Evolutionary conservation across 257 asterid genomes (phyloP), one percentile per base, ranked within the genome.

Genomic region (Jasminum sambac): DNA sequence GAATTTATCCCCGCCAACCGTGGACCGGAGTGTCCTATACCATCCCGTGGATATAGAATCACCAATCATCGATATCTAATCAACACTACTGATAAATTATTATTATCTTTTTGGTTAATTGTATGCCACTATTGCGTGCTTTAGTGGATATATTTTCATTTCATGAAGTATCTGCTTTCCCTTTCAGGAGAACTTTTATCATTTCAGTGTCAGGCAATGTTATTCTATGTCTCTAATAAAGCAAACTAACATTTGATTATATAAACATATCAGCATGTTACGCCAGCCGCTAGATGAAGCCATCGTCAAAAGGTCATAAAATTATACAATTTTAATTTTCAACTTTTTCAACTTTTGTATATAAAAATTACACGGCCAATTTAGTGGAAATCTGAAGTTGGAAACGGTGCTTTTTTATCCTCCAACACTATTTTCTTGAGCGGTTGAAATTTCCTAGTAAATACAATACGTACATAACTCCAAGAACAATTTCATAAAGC

Each of bases 361-460:
- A 19, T 55, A 75, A 64, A 55, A 65, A 41, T 57, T 57, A 16
- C 55, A 19, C 68, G 60, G 41, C 70, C 62, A 4, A 24, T 63
- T 25, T 66, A 75, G 79, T 75, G 79, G 79, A 69, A 69, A 12
- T 69, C 72, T 69, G 75, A 69, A 55, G 62, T 55, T 55, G 62
- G n/a, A 55, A 55, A 19, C 2, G 46, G 64, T 26, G 4, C 62
- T 40, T 64, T 67, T 69, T 69, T 17, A 55, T 63, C 57, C 44
- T 63, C 57, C 44, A 12, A 38, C 61, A 63, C 66, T 6, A 6
- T 63, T 48, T 64, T 75, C 67, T 50, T 64, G 4, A 30, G 61
- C 6, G 70, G 74, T 62, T 67, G 61, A 67, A 67, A 59, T 69
- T 68, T 74, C 44, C 39, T 11, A 21, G 17, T 9, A 6, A 2